Base-by-base conservation (phyloP, 768 basidiomycete species). In the Neoboletus magnificus region DNA sequence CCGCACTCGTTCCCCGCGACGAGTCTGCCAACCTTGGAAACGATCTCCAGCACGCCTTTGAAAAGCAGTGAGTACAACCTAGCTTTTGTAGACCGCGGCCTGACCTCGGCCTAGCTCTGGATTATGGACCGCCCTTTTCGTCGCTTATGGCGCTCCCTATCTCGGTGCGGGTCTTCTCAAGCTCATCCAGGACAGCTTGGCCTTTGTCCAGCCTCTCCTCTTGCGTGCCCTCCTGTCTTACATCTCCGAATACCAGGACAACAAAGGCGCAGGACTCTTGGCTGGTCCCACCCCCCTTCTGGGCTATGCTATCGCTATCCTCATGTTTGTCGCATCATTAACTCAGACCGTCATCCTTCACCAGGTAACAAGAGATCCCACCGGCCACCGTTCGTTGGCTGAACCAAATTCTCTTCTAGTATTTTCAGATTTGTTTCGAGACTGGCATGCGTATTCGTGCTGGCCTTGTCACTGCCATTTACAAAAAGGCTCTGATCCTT, bases 401-500 rank as follows among this genome's bases (percentile, higher is more conserved):
- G 13, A 61, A 15, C 6, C 0, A 1, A 4, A 5, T n/a, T 11
- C 9, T 12, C 10, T 35, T 47, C 27, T 58, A 91, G 86, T 96
- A 95, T 70, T 95, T 96, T 71, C 89, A 95, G 73, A 77, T 81
- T 3, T 85, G 86, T 45, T 90, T 82, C 66, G 84, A 89, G 65
- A 90, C 89, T 11, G 92, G 92, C 9, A 96, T 96, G 94, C 86
- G 95, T n/a, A 82, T 97, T 42, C 86, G 93, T 29, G 88, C 91
- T 0, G 95, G 94, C 0, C 80, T 98, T 22, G 84, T 98, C 15
- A 85, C 86, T 1, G 82, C 79, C 4, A 92, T 97, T 49, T 98
- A 96, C 74, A 75, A 84, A 48, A 97, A 98, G 68, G 82, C 93
- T 0, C 77, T 98, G 22, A 79, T 91, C 4, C 80, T 98, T 10